Percentiles rank a stretch among this genome's conserved stretches.
These are phyloP conservation scores for Metschnikowia matae DNA, from an alignment of 805 yeast species.

Conservation along the genomic window DNA sequence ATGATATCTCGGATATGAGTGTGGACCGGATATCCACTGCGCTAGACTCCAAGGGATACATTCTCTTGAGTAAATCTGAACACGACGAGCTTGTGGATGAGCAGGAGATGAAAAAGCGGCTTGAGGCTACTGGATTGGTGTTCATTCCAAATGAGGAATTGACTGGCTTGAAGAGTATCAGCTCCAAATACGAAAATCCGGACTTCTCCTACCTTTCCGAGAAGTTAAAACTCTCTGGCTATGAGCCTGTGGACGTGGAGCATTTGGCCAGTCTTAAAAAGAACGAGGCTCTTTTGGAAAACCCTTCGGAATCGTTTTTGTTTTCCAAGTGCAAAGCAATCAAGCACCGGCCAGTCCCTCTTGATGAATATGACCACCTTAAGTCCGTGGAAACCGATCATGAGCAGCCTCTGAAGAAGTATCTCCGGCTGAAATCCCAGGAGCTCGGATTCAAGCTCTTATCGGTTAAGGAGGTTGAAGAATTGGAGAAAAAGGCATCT, in stretches of 20 bases:
- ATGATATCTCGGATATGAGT: slow-evolving; percentile 21
- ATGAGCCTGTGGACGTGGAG: slow-evolving; percentile 13
- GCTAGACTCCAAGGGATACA: slow-evolving; percentile 25
- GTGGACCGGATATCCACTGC: slow-evolving; percentile 22
- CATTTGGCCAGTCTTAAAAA: slow-evolving; percentile 13
- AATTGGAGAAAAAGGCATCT: slow-evolving; percentile 20
- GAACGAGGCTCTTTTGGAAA: slow-evolving; percentile 11
- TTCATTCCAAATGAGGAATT: slow-evolving; percentile 26
- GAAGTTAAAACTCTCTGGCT: slow-evolving; percentile 17
- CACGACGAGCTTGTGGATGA: slow-evolving; percentile 29
- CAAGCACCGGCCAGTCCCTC: slow-evolving; percentile 17
- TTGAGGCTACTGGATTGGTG: slow-evolving; percentile 30
- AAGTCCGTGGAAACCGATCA: slow-evolving; percentile 21
- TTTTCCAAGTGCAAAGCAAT: slow-evolving; percentile 18
- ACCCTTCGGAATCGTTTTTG: slow-evolving; percentile 27
- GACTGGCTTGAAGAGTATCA: slow-evolving; percentile 12
- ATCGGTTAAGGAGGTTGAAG: slow-evolving; percentile 27
- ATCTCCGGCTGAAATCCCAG: slow-evolving; percentile 33
- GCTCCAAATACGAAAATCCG: slow-evolving; percentile 19
- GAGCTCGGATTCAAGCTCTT: slow-evolving; percentile 31
- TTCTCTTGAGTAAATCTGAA: slow-evolving; percentile 25
- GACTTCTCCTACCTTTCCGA: slow-evolving; percentile 21
- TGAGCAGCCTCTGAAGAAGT: slow-evolving; percentile 32
- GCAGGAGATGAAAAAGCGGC: slow-evolving; percentile 30
- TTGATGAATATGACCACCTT: slow-evolving; percentile 15